Evolutionary conservation across 2,329 filamentous ascomycete genomes (phyloP).

Genomic region (Ceratocystis papillata): DNA sequence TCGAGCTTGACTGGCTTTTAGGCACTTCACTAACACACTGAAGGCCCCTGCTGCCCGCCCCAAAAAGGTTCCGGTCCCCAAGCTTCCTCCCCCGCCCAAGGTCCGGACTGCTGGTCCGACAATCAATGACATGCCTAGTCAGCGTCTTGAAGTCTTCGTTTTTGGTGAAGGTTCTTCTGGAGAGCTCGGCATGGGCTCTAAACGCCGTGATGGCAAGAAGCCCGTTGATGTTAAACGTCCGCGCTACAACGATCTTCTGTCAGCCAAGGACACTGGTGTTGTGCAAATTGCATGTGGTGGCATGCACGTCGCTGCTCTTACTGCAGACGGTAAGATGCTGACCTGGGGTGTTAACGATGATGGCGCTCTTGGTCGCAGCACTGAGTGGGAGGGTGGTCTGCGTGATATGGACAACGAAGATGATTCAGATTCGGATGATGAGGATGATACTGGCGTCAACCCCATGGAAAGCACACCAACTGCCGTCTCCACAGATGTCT

Average conservation of each 20-base stretch:
- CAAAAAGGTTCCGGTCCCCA: slow-evolving; percentile 35
- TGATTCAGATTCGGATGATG: slow-evolving; percentile 46
- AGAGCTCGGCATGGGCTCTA: slow-evolving; percentile 68
- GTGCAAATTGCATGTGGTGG: slow-evolving; percentile 69
- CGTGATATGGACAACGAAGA: slow-evolving; percentile 47
- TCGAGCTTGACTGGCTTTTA: not conserved
- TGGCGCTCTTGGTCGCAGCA: slow-evolving; percentile 66
- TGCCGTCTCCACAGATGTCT: slow-evolving; percentile 46
- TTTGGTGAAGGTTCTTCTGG: slow-evolving; percentile 73
- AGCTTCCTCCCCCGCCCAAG: slow-evolving; percentile 14
- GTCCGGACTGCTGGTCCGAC: slow-evolving; percentile 47
- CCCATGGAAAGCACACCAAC: slow-evolving; percentile 59
- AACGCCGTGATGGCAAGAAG: slow-evolving; percentile 49
- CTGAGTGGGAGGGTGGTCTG: slow-evolving; percentile 53
- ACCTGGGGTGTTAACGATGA: slow-evolving; percentile 87
- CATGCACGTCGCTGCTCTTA: slow-evolving; percentile 70
- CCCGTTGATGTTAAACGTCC: slow-evolving; percentile 71
- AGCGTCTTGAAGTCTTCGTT: slow-evolving; percentile 62
- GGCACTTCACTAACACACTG: not conserved
- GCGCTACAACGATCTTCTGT: slow-evolving; percentile 60
- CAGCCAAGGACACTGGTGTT: slow-evolving; percentile 54
- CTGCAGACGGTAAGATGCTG: slow-evolving; percentile 67
- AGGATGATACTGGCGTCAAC: slow-evolving; percentile 56
- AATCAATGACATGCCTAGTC: slow-evolving; percentile 55
- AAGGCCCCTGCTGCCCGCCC: slow-evolving; percentile 26